Evolutionary conservation across 2,329 filamentous ascomycete species (phyloP).

Genomic region (Cladophialophora psammophila): DNA sequence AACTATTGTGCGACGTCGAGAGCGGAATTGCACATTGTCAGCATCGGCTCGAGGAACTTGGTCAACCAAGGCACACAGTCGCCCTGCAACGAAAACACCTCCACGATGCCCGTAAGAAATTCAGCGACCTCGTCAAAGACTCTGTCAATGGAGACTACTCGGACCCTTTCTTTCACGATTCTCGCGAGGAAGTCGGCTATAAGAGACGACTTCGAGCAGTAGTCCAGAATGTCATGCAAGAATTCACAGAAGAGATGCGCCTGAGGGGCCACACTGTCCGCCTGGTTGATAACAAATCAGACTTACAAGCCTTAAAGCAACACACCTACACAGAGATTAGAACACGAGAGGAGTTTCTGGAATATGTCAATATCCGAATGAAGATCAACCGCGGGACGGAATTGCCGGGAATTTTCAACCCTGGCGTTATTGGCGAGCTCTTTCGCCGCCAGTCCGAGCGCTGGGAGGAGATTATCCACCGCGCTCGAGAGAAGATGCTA

Average conservation of each 20-base stretch:
- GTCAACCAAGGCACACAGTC: slow-evolving; percentile 48
- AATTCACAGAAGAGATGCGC: slow-evolving; percentile 41
- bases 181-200: slow-evolving; percentile 34
- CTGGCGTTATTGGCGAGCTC: slow-evolving; percentile 44
- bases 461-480: slow-evolving; percentile 44
- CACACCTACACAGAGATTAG: neutral
- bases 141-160: slow-evolving; percentile 52
- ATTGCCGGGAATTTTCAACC: slow-evolving; percentile 47
- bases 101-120: slow-evolving; percentile 48
- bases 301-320: neutral
- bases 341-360: slow-evolving; percentile 17
- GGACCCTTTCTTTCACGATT: slow-evolving; percentile 49
- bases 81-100: slow-evolving; percentile 46
- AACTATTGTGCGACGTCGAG: slow-evolving; percentile 49
- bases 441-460: slow-evolving; percentile 47
- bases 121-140: slow-evolving; percentile 48
- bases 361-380: slow-evolving; percentile 25
- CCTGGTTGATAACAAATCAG: slow-evolving; percentile 13
- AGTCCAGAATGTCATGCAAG: slow-evolving; percentile 42
- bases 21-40: slow-evolving; percentile 47
- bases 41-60: slow-evolving; percentile 55
- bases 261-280: slow-evolving; percentile 26
- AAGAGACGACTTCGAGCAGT: slow-evolving; percentile 43
- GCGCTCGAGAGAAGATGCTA: slow-evolving; percentile 38
- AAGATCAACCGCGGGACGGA: slow-evolving; percentile 43